These are phyloP conservation scores for Claviceps sorghi DNA, from an alignment of 2,329 filamentous ascomycete species.

Conservation along the genomic window DNA sequence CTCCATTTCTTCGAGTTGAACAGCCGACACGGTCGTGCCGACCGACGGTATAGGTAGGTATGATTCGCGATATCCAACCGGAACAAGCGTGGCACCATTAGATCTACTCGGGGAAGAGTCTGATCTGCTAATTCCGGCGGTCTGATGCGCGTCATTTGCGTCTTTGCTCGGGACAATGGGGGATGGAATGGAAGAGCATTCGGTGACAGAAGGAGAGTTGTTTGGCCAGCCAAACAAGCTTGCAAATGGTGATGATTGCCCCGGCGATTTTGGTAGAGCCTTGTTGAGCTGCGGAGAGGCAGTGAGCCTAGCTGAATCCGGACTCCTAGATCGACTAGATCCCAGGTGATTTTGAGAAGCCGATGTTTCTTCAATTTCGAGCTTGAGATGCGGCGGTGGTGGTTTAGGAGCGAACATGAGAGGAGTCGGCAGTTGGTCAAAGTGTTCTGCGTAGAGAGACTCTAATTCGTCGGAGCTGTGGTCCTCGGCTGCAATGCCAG, in stretches of 20 bases:
- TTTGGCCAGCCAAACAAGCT: slow-evolving; percentile 39
- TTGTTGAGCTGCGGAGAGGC: slow-evolving; percentile 33
- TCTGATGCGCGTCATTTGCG: slow-evolving; percentile 18
- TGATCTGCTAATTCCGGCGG: slow-evolving; percentile 3
- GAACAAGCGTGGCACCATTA: slow-evolving; percentile 26
- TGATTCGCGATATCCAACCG: slow-evolving; percentile 35
- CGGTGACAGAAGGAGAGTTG: slow-evolving; percentile 31
- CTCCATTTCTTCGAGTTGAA: slow-evolving; percentile 73
- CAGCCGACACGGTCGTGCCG: slow-evolving; percentile 23
- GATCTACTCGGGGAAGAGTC: slow-evolving; percentile 15
- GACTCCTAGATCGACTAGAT: slow-evolving; percentile 14
- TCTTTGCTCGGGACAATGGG: slow-evolving; percentile 31
- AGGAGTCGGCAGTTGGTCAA: slow-evolving; percentile 27
- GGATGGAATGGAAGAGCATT: slow-evolving; percentile 40
- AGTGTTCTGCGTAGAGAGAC: slow-evolving; percentile 19
- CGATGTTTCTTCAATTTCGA: slow-evolving; percentile 27
- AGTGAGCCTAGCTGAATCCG: slow-evolving; percentile 14
- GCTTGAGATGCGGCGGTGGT: slow-evolving; percentile 37
- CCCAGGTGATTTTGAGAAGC: slow-evolving; percentile 13
- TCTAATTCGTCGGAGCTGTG: slow-evolving; percentile 15
- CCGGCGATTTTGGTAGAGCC: slow-evolving; percentile 39
- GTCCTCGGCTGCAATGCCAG: slow-evolving; percentile 14
- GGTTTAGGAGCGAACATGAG: slow-evolving; percentile 36
- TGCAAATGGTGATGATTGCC: slow-evolving; percentile 32
- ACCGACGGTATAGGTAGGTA: slow-evolving; percentile 36